Base-by-base conservation (phyloP, 1,284 basidiomycete genomes). In the Golubevia pallescens region DNA sequence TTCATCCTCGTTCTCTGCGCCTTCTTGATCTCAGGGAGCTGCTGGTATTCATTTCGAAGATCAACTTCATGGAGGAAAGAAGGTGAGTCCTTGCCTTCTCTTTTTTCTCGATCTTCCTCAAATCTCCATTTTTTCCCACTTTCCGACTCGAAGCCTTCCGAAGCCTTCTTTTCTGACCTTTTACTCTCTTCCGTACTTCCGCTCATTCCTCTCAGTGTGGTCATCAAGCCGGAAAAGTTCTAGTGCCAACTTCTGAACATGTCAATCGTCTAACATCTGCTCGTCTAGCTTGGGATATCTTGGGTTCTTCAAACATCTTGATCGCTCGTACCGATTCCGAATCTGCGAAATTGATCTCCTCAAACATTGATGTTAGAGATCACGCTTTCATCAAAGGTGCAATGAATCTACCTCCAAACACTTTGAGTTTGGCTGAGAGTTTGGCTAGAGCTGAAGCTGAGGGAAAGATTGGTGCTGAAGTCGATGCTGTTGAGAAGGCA, bases 321-420 rank as follows among this genome's bases (percentile, higher is more conserved):
- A 93, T 97, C 72, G 93, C 93, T 7, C 91, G 94, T 64, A 96
- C 95, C 2, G 95, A 97, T 86, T 92, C 94, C 8, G 93, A 96
- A 86, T 92, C 91, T n/a, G 93, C 90, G 57, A 93, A 91, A 86
- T 90, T 96, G 57, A 89, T 97, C 73, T 92, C 92, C 16, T 92
- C 91, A 23, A 94, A 92, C 66, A 89, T 95, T 56, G 95, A 97
- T 79, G 86, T 89, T 61, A 89, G 89, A 28, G 94, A 93, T 80
- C 87, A 88, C 77, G 85, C 85, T 74, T 95, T 92, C 86, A 92
- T 97, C 72, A 78, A 77, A 65, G 82, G 82, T 56, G 81, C 78
- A 16, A 80, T 77, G 74, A 77, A 81, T 65, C 61, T 82, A 62
- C 77, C 77, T 8, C 68, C 65, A 28, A 75, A 74, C 51, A 75